Evolutionary conservation across 352 stramenopile genomes (phyloP), one percentile per base, ranked within the genome.

Genomic region (Pythium sukuiense): DNA sequence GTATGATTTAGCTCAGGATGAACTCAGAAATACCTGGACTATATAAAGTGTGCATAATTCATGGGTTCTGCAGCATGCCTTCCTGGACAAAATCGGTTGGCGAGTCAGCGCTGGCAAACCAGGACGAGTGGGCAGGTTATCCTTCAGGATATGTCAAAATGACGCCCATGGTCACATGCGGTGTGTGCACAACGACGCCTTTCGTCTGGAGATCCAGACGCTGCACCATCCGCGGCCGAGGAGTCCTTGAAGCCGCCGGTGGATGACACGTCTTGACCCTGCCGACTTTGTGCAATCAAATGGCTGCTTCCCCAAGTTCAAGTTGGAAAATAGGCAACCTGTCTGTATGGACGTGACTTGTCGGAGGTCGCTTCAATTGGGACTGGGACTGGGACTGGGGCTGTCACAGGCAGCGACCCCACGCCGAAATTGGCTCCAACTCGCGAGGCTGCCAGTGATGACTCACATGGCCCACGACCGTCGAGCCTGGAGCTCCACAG

Each of bases 221-320:
- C 43, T 29, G 43, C 20, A 29, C 0, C 43, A 29, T 50, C 43
- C 11, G 43, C 6, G n/a, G 20, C 20, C 20, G 43, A 50, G 5
- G n/a, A 33, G 26, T 32, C 39, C 29, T 39, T 33, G 26, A 56
- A 13, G 26, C 20, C 11, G 20, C 8, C 27, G 3, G 26, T 12
- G 12, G 5, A 29, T 48, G 54, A 48, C 13, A 46, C 29, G 27
- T 14, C 24, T 29, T 45, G 26, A 54, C 50, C 62, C 48, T 30
- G 20, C 35, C 14, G 33, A 2, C n/a, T 52, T 52, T 52, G 45
- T 58, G 57, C 53, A 66, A 61, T 65, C 57, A 52, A 52, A 66
- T 71, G 56, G 64, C 64, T 71, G 57, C 39, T 55, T 65, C 50
- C 63, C 64, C 57, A 65, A 65, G 58, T 65, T 71, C 58, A 65